Conservation (phyloP, 2,329 filamentous ascomycete genomes). For the Penicillium psychrosexuale region DNA sequence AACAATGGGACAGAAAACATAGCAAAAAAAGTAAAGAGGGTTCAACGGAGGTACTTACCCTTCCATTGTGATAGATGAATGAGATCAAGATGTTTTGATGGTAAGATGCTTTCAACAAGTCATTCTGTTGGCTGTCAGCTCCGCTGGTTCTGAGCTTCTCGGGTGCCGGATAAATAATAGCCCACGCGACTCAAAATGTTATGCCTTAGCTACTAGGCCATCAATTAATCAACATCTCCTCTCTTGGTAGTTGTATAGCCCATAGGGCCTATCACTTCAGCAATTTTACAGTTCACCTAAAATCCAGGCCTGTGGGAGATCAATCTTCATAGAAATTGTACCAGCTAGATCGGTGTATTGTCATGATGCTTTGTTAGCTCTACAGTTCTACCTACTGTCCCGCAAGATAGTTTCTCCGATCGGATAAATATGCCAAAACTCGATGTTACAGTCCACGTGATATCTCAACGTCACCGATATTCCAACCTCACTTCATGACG, state of each 20-base stretch:
- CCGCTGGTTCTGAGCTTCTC: slow-evolving; percentile 8
- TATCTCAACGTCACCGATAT: not conserved
- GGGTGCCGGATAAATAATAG: not conserved
- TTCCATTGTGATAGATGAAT: slow-evolving; percentile 33
- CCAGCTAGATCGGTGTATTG: not conserved
- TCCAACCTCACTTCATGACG: slow-evolving; percentile 5
- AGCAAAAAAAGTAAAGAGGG: not conserved
- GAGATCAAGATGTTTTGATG: not conserved
- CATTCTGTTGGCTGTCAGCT: not conserved
- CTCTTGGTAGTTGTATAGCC: not conserved
- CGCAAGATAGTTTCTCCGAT: not conserved
- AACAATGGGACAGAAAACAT: not conserved
- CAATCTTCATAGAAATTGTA: too few species aligned
- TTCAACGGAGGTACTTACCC: slow-evolving; percentile 25
- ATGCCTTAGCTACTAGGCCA: not conserved
- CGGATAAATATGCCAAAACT: not conserved
- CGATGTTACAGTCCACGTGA: not conserved
- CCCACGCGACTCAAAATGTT: not conserved
- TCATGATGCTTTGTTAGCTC: not conserved
- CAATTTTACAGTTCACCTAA: too few species aligned
- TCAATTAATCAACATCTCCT: not conserved
- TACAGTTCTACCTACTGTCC: not conserved
- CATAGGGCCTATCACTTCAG: not conserved
- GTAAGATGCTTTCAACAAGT: slow-evolving; percentile 7
- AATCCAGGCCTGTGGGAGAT: accelerated